phyloP scores from a whole-genome alignment of 1,284 basidiomycete genomes.

The Ceraceosorus guamensis region DNA sequence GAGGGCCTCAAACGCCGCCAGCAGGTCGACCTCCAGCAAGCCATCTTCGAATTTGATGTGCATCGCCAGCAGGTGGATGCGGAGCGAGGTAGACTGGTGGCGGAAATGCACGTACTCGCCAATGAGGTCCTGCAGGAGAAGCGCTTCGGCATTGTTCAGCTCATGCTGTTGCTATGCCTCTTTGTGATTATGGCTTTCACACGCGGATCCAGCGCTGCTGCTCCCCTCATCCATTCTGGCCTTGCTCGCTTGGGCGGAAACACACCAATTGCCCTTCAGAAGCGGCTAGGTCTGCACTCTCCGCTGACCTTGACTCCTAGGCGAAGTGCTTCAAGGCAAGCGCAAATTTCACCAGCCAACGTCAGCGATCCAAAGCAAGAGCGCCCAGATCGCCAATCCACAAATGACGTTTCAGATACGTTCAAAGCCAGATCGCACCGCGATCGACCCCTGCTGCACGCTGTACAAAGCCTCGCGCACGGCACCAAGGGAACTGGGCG shows the following conservation, averaged over 20 bases:
- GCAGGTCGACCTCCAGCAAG: conserved; percentile 60
- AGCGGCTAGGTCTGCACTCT: background rate
- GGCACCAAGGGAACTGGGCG: too few relatives aligned
- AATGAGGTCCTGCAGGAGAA: conserved; percentile 77
- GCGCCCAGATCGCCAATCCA: too few relatives aligned
- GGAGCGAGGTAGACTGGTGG: conserved; percentile 62
- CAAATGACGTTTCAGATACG: too few relatives aligned
- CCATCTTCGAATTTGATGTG: conserved; percentile 63
- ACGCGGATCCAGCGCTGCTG: conserved; percentile 60
- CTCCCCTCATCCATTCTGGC: conserved; percentile 27
- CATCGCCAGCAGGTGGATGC: conserved; percentile 62
- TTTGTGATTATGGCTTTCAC: conserved; percentile 76
- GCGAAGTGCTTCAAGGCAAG: background rate
- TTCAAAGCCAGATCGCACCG: too few relatives aligned
- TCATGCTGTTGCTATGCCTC: conserved; percentile 68
- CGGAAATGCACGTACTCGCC: conserved; percentile 63
- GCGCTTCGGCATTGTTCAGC: conserved; percentile 70
- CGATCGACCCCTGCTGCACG: too few relatives aligned
- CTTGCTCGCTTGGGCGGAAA: conserved; percentile 3
- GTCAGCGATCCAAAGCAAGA: background rate
- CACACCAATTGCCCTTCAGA: background rate
- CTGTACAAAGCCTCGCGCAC: too few relatives aligned
- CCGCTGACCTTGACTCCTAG: background rate
- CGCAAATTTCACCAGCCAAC: background rate
- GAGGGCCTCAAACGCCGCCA: conserved; percentile 60